These are phyloP conservation scores for Ceratobasidium sp. DNA, from an alignment of 1,284 basidiomycete species.

Conservation along the genomic window DNA sequence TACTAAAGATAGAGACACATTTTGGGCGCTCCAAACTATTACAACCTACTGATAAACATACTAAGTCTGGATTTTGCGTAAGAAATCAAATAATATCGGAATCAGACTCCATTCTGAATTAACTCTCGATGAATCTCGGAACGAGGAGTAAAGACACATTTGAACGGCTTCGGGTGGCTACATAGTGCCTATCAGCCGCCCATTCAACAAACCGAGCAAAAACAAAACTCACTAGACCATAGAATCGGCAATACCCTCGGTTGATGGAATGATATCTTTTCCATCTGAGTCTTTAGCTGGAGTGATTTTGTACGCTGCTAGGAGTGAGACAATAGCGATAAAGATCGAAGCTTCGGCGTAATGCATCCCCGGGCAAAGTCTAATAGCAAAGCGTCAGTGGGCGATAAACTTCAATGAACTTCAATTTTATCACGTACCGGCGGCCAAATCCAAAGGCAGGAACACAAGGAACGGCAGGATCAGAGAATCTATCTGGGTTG, in stretches of 20 bases:
- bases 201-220: neutral
- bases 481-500: conserved; percentile 42
- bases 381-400: conserved; percentile 9
- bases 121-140: conserved; percentile 36
- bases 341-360: conserved; percentile 46
- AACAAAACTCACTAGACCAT: conserved; percentile 42
- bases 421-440: neutral
- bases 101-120: conserved; percentile 15
- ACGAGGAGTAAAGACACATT: conserved; percentile 40
- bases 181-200: neutral
- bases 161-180: conserved; percentile 42
- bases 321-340: conserved; percentile 36
- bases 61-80: neutral
- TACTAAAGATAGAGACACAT: neutral
- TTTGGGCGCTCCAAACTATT: neutral
- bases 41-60: neutral
- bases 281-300: conserved; percentile 49
- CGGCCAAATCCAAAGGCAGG: conserved; percentile 43
- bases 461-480: conserved; percentile 31
- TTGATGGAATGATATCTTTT: conserved; percentile 47
- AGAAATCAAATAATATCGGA: neutral
- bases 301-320: conserved; percentile 53
- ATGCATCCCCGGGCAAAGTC: conserved; percentile 47
- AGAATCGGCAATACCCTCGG: conserved; percentile 37
- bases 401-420: neutral